Base-by-base conservation (phyloP, 2,329 filamentous ascomycete species). In the Diaporthe sp. region DNA sequence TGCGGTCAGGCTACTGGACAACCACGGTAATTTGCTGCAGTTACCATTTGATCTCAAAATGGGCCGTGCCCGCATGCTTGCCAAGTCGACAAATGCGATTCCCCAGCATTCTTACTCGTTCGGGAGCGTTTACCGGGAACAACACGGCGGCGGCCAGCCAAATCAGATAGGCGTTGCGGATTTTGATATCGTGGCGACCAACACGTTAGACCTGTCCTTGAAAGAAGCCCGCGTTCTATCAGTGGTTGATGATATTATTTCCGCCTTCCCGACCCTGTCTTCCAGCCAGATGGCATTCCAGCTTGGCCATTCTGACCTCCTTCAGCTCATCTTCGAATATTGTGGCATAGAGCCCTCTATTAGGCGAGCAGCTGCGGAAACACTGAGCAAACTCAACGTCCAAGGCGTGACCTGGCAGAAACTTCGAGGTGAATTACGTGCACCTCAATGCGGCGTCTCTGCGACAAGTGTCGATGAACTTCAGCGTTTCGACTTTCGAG, bases 201-300 rank as follows among this genome's bases (percentile, higher is more conserved):
- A 96, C 79, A 93, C 93, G 1, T 85, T 95, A 7, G 95, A 98
- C 80, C 87, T 98, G 61, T 93, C 95, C 1, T 84, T 98, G 74
- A 97, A 98, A 80, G 97, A 99, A 83, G 96, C 96, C 0, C 96
- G 98, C 83, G 93, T 95, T 0, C 91, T 99, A 79, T 98, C 98
- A 80, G 96, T 98, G 3, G 86, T 98, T 31, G 97, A 99, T 81
- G 97, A 99, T 82, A 94, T 98, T 55, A 90, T 97, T 22, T 89
- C 92, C 67, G 90, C 93, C 7, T 96, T 98, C 77, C 96, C 96
- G 0, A 92, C 93, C 3, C 87, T 98, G 17, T 89, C 91, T 13
- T 88, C 91, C 0, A 89, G 89, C 3, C 90, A 92, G 37, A 95
- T 98, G 91, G 97, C 94, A 81, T 97, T 98, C 79, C 93, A 98